These are phyloP conservation scores for Heterobasidion parviporum DNA, from an alignment of 1,284 basidiomycete species.

Conservation along the genomic window DNA sequence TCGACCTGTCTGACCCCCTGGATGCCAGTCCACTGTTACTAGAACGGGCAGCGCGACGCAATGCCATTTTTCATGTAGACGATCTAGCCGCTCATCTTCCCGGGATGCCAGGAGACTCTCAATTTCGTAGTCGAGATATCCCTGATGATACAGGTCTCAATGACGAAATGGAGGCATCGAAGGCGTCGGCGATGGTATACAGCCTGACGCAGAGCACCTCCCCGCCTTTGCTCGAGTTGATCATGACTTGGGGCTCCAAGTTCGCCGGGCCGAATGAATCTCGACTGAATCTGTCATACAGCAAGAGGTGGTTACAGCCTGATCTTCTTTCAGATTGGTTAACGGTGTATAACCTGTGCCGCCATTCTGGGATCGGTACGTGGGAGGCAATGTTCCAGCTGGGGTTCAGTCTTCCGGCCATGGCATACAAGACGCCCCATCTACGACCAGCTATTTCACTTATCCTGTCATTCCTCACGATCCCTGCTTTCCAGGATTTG, in stretches of 20 bases:
- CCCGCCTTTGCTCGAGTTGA: too few relatives aligned
- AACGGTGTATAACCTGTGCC: slow-evolving; percentile 4
- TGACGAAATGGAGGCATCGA: too few relatives aligned
- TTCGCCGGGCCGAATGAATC: not conserved
- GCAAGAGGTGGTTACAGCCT: not conserved
- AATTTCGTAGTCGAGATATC: not conserved
- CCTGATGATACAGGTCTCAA: not conserved
- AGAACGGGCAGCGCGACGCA: slow-evolving; percentile 9
- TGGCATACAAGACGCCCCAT: slow-evolving; percentile 2
- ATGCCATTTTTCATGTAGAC: slow-evolving; percentile 6
- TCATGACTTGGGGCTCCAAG: not conserved
- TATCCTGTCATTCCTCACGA: not conserved
- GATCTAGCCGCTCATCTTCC: not conserved
- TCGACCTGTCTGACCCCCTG: not conserved
- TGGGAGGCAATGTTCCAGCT: not conserved
- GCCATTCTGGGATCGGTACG: not conserved
- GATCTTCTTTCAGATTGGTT: slow-evolving; percentile 1
- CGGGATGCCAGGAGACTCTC: too few relatives aligned
- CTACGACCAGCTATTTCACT: not conserved
- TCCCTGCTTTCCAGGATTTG: not conserved
- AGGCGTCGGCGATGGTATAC: too few relatives aligned
- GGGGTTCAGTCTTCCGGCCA: slow-evolving; percentile 4
- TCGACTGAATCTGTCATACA: not conserved
- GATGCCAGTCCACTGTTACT: not conserved
- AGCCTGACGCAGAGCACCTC: too few relatives aligned